Percentiles rank a stretch among this genome's conserved stretches.
Evolutionary conservation across 169 alveolate genomes (phyloP).

Genomic region (Amoebophrya sp.): DNA sequence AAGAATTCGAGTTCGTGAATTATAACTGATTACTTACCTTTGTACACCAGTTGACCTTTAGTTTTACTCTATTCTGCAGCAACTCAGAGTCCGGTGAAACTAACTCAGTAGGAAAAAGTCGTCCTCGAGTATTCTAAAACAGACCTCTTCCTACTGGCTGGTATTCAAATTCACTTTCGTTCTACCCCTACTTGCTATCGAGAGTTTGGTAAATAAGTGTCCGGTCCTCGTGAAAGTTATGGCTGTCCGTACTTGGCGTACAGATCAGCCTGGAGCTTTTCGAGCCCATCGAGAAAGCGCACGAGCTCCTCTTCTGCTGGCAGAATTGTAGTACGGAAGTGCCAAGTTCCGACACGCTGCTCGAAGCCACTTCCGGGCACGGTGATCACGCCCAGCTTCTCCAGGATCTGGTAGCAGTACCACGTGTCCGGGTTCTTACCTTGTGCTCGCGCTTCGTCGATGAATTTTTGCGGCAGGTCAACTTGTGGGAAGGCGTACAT

Average conservation of each 20-base stretch:
- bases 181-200: too few relatives aligned
- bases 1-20: too few relatives aligned
- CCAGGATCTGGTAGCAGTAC: conserved; percentile 60
- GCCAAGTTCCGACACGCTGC: conserved; percentile 61
- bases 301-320: conserved; percentile 42
- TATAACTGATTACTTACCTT: too few relatives aligned
- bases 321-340: conserved; percentile 69
- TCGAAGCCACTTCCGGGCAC: conserved; percentile 81
- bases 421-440: conserved; percentile 31
- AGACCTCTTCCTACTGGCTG: too few relatives aligned
- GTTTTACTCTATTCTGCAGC: too few relatives aligned
- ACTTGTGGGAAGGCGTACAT: conserved; percentile 72
- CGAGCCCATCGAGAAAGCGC: conserved; percentile 16
- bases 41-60: too few relatives aligned
- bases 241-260: not conserved
- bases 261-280: not conserved
- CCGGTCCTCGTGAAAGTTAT: too few relatives aligned
- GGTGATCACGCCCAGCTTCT: conserved; percentile 68
- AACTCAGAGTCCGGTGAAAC: too few relatives aligned
- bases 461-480: conserved; percentile 51
- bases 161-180: too few relatives aligned
- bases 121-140: too few relatives aligned
- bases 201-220: too few relatives aligned
- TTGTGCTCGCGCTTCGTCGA: conserved; percentile 48
- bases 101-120: too few relatives aligned